Percentiles rank a stretch among this genome's conserved stretches.
Conservation (phyloP, 139 green algal species). For the Yamagishiella unicocca region DNA sequence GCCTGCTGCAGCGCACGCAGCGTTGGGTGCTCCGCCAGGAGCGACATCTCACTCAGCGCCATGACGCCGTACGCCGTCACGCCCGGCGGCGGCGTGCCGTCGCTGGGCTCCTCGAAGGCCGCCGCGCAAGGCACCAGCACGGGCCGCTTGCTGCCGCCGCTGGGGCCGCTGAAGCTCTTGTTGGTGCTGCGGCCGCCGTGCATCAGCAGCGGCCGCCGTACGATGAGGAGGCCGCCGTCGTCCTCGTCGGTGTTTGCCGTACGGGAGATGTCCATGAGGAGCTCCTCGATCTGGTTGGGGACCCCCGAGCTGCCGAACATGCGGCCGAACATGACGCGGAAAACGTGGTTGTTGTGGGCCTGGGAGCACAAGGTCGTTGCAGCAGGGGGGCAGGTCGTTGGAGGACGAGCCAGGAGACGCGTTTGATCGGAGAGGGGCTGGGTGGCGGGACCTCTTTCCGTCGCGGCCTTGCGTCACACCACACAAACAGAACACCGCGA, state of each 20-base stretch:
- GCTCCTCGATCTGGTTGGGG: constrained; percentile 39
- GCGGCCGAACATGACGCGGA: constrained; percentile 20
- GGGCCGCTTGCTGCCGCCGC: neutral
- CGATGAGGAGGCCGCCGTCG: constrained; percentile 28
- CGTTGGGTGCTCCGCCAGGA: neutral
- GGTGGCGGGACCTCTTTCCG: too few relatives aligned
- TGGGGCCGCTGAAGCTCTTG: neutral
- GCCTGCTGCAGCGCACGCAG: constrained; percentile 47
- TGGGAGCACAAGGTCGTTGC: too few relatives aligned
- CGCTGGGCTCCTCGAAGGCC: constrained; percentile 6
- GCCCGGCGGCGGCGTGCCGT: constrained; percentile 1
- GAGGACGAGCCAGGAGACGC: too few relatives aligned
- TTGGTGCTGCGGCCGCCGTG: neutral
- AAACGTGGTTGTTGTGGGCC: constrained; percentile 47
- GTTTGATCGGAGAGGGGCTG: too few relatives aligned
- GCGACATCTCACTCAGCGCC: neutral
- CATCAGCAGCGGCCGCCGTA: neutral
- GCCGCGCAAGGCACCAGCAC: constrained; percentile 13
- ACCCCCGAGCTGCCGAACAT: constrained; percentile 22
- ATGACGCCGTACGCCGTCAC: neutral
- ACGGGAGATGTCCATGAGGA: constrained; percentile 44
- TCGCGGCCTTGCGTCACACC: too few relatives aligned
- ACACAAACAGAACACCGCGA: too few relatives aligned
- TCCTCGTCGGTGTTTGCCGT: constrained; percentile 46
- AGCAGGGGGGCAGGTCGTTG: too few relatives aligned